A percentile compares a stretch with the other conserved stretches of the same genome.
Evolutionary conservation across 805 yeast genomes (phyloP).

Genomic region (Starmerella potacharoeniae): DNA sequence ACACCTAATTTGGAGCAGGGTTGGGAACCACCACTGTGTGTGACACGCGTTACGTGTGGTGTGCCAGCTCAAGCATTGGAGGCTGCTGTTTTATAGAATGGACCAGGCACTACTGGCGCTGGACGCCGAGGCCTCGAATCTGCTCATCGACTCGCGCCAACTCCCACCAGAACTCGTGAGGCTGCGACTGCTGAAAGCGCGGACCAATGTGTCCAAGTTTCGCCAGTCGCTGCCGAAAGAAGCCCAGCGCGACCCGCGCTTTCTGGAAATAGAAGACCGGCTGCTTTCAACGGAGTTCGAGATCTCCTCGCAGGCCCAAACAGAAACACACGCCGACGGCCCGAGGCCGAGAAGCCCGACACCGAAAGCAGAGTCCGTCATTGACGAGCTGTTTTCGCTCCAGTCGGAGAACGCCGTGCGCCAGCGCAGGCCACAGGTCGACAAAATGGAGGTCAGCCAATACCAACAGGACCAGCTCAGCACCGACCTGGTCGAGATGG

Average conservation of each 20-base stretch:
- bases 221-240: neutral
- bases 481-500: conserved; percentile 39
- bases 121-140: conserved; percentile 11
- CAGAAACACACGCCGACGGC: neutral
- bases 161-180: conserved; percentile 5
- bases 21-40: too few species aligned
- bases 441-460: conserved; percentile 24
- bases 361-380: neutral
- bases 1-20: too few species aligned
- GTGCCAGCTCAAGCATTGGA: neutral
- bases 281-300: conserved; percentile 14
- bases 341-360: neutral
- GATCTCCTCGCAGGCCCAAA: neutral
- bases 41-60: neutral
- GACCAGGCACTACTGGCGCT: conserved; percentile 5
- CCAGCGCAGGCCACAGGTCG: neutral
- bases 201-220: conserved; percentile 4
- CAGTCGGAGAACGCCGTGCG: conserved; percentile 9
- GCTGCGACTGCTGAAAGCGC: conserved; percentile 15
- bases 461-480: conserved; percentile 38
- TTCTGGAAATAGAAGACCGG: conserved; percentile 12
- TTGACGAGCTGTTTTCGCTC: conserved; percentile 17
- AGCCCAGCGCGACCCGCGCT: neutral
- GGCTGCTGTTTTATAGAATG: neutral
- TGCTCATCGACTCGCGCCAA: conserved; percentile 12